These are phyloP conservation scores for Scutellaria galericulata DNA, from an alignment of 257 asterid genomes.

Conservation along the genomic window DNA sequence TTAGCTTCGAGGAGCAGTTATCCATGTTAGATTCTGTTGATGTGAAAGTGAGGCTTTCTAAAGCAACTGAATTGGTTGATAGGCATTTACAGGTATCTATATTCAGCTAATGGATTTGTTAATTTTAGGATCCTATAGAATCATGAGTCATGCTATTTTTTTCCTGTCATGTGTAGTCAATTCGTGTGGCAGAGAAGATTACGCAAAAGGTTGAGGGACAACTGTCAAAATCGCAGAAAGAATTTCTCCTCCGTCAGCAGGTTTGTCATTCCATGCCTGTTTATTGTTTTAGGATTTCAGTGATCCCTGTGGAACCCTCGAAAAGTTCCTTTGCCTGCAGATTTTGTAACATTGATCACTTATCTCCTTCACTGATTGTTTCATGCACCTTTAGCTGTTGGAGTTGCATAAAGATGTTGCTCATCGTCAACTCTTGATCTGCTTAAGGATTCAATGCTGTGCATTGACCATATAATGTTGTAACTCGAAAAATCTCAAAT, in stretches of 20 bases:
- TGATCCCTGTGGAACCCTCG: constrained; percentile 24
- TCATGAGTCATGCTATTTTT: constrained; percentile 28
- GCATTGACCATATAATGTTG: constrained; percentile 26
- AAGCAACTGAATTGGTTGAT: constrained; percentile 96
- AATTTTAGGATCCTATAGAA: constrained; percentile 34
- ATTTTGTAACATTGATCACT: constrained; percentile 16
- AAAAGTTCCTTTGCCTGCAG: constrained; percentile 27
- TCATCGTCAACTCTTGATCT: not conserved
- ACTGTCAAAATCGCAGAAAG: constrained; percentile 98
- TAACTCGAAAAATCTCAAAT: not conserved
- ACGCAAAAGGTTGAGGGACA: constrained; percentile 99
- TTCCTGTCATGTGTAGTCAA: constrained; percentile 66
- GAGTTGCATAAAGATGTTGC: constrained; percentile 26
- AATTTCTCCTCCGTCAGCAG: constrained; percentile 98
- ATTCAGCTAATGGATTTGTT: constrained; percentile 33
- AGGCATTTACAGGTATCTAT: constrained; percentile 88
- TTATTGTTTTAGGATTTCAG: constrained; percentile 18
- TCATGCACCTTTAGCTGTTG: constrained; percentile 28
- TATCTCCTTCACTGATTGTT: constrained; percentile 27
- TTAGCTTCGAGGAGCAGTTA: constrained; percentile 96
- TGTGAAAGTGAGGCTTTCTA: constrained; percentile 89
- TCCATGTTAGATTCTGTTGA: constrained; percentile 97
- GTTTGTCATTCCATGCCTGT: constrained; percentile 46
- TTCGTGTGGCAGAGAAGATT: constrained; percentile 97
- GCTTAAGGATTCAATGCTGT: constrained; percentile 17